These are phyloP conservation scores for Diplodia scrobiculata DNA, from an alignment of 2,329 filamentous ascomycete genomes.

Conservation along the genomic window DNA sequence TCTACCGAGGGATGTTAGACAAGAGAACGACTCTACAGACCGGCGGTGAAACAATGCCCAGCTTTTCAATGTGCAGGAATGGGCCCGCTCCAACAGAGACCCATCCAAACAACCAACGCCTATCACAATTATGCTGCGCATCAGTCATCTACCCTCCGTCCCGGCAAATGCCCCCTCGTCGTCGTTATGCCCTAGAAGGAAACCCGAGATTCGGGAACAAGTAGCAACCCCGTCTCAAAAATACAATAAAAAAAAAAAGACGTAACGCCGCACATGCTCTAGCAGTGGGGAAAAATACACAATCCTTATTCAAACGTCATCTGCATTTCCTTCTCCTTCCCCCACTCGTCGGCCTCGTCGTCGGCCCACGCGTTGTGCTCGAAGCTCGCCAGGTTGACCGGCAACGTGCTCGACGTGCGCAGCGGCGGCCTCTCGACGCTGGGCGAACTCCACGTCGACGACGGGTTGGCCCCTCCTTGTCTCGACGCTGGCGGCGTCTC, in stretches of 20 bases:
- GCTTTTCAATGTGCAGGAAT: slow-evolving; percentile 9
- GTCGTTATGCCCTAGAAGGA: neutral
- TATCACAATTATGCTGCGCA: slow-evolving; percentile 5
- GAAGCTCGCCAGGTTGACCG: slow-evolving; percentile 31
- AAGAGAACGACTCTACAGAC: neutral
- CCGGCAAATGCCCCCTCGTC: neutral
- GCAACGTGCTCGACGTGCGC: slow-evolving; percentile 39
- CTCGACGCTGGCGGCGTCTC: slow-evolving; percentile 33
- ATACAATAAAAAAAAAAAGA: neutral
- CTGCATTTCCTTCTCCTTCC: slow-evolving; percentile 51
- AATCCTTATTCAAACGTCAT: slow-evolving; percentile 51
- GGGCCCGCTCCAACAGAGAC: no score
- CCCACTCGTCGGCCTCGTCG: slow-evolving; percentile 51
- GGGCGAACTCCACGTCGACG: slow-evolving; percentile 32
- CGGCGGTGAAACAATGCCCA: neutral
- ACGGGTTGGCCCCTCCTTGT: slow-evolving; percentile 31
- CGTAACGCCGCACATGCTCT: slow-evolving; percentile 6
- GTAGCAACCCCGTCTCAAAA: neutral
- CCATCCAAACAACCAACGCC: slow-evolving; percentile 18
- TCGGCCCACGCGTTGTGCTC: slow-evolving; percentile 53
- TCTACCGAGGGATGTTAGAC: no score
- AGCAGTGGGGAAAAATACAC: neutral
- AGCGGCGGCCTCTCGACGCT: slow-evolving; percentile 38
- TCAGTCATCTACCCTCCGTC: neutral
- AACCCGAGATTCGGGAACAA: neutral